Base-by-base conservation (phyloP, 2,329 filamentous ascomycete species). In the Ceratocystis smalleyi region DNA sequence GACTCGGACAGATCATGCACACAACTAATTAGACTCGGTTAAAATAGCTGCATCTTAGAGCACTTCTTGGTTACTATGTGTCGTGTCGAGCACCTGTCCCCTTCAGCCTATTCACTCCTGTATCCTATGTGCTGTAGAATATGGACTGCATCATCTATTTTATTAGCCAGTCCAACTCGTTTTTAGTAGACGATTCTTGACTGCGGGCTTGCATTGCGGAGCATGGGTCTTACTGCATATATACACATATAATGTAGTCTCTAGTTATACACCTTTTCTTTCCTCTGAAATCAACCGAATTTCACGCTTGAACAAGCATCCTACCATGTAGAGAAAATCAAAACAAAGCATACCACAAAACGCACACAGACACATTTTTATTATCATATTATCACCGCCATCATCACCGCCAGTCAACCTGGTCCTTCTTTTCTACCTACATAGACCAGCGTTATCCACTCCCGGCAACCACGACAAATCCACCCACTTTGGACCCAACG, bases 401-500 rank as follows among this genome's bases (percentile, higher is more conserved):
- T 43, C 43, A 51, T 51, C 47, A 27, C 19, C 47, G 47, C 47
- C 47, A 27, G 47, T 40, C 27, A 32, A n/a, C 35, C 27, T 59
- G 40, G 30, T 24, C 35, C 55, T 59, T 43, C 55, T 59, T 59
- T 43, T n/a, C 24, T 57, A 35, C 54, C 24, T 32, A 51, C 47
- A 27, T 10, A 54, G 64, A 59, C 55, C 59, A 63, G 59, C 64
- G 60, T 59, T 65, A 63, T 61, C 64, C 54, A 49, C 60, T 61
- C 64, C 64, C 61, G 49, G 64, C 60, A 65, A 65, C 64, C 62
- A 49, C 51, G 47, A 65, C 62, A 61, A 65, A 65, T 61, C 59
- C 64, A 62, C 61, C 51, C 60, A 65, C 59, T 27, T 35, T 55
- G 64, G 59, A 65, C 64, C 60, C 51, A 63, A 40, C 64, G 45